A percentile compares a stretch with the other conserved stretches of the same genome.
These are phyloP conservation scores for Myxozyma lipomycoides DNA, from an alignment of 805 yeast species.

Conservation along the genomic window DNA sequence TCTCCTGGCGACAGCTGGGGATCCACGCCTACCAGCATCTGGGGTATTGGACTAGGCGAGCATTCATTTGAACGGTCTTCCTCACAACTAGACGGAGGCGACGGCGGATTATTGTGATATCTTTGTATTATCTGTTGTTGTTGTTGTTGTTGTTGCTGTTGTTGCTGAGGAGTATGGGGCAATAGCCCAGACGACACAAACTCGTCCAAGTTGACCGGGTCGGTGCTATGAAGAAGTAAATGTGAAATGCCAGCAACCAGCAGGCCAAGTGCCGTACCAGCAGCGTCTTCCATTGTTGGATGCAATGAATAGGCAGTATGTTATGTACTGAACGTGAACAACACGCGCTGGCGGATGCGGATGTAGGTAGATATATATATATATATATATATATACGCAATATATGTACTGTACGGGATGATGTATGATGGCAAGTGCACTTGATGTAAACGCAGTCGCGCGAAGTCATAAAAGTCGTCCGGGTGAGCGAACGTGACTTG, in stretches of 20 bases:
- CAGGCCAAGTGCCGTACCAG: conserved; percentile 17
- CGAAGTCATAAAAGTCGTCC: too few species aligned
- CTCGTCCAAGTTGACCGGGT: too few species aligned
- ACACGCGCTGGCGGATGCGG: too few species aligned
- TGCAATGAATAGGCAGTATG: too few species aligned
- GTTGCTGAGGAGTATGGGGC: conserved; percentile 12
- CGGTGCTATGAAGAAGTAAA: conserved; percentile 6
- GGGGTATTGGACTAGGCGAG: neutral
- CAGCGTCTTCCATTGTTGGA: neutral
- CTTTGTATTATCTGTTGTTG: neutral
- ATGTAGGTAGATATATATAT: too few species aligned
- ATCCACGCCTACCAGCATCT: conserved; percentile 10
- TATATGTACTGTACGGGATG: too few species aligned
- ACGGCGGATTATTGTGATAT: neutral
- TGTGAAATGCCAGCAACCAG: conserved; percentile 17
- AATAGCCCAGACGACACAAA: too few species aligned
- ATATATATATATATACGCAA: too few species aligned
- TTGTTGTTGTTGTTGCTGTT: neutral
- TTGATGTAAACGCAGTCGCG: too few species aligned
- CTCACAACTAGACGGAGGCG: neutral
- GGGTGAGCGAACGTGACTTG: too few species aligned
- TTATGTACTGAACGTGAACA: too few species aligned
- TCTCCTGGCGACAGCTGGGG: conserved; percentile 5
- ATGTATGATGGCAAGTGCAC: too few species aligned
- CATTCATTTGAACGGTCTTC: neutral